Base-by-base conservation (phyloP, 352 stramenopile species). In the Phytophthora palmivora region DNA sequence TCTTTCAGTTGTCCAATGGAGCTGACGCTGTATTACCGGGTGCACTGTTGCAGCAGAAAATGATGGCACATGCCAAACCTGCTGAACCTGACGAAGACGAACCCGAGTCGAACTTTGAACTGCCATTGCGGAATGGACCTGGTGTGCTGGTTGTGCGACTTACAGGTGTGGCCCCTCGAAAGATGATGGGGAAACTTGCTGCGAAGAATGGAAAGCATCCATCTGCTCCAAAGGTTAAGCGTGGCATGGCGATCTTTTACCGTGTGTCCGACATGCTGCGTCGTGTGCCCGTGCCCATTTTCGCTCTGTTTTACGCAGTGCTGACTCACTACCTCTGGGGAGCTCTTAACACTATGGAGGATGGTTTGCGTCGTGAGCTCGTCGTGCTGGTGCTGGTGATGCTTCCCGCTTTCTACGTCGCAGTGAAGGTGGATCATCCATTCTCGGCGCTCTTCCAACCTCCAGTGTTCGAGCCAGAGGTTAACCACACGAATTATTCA, bases 351-450 rank as follows among this genome's bases (percentile, higher is more conserved):
- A 49, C 53, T 2, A 73, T 76, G 54, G 66, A 84, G 11, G 71
- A 80, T n/a, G 64, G 69, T 2, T 46, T 91, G 33, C 62, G 65
- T 53, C 79, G 70, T 15, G 77, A 91, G 44, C 49, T 89, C n/a
- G 69, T 84, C 12, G 72, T 89, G 26, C 61, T 88, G 5, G 63
- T 88, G 16, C 42, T 93, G 28, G 69, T 93, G 38, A 61, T 86
- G 19, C 65, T 89, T 32, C 82, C 82, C 9, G 69, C 65, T n/a
- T 78, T 88, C 26, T 93, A 93, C 70, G 65, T 86, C 11, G 75
- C 80, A 11, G 79, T 90, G 18, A 89, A 91, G 51, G 72, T 89
- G 24, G 80, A 93, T 58, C 82, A 93, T 50, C 82, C 82, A 26
- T 81, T 91, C 60, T 91, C 82, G 43, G 63, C 67, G 16, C 66